Evolutionary conservation across 495 filamentous ascomycete genomes (phyloP).

Genomic region (Tetracladium setigerum): DNA sequence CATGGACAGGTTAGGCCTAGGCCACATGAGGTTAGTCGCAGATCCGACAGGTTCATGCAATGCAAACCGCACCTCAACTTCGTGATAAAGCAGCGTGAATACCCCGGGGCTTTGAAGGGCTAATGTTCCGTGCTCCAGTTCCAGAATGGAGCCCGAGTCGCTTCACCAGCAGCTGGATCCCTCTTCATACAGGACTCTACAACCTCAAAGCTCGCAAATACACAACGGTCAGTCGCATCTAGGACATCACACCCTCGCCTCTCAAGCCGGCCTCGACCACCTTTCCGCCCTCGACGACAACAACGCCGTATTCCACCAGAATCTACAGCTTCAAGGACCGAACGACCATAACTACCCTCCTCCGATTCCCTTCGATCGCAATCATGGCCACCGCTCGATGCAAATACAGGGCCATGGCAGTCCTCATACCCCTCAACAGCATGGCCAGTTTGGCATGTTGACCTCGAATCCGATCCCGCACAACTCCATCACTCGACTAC

Average conservation of each 20-base stretch:
- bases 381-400: slow-evolving; percentile 23
- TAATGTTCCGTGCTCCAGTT: slow-evolving; percentile 19
- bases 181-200: slow-evolving; percentile 14
- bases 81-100: slow-evolving; percentile 15
- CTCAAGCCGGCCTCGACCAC: slow-evolving; percentile 30
- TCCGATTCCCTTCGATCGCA: slow-evolving; percentile 28
- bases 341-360: slow-evolving; percentile 26
- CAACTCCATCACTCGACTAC: slow-evolving; percentile 25
- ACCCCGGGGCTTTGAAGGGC: slow-evolving; percentile 4
- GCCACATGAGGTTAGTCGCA: too few relatives aligned
- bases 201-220: slow-evolving; percentile 22
- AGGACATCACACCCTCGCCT: slow-evolving; percentile 24
- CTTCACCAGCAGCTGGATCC: slow-evolving; percentile 19
- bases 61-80: neutral
- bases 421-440: slow-evolving; percentile 29
- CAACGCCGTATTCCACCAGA: slow-evolving; percentile 28
- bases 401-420: slow-evolving; percentile 20
- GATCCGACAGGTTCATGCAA: too few relatives aligned
- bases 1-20: too few relatives aligned
- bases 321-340: slow-evolving; percentile 31
- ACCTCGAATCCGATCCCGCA: slow-evolving; percentile 30
- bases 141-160: slow-evolving; percentile 21
- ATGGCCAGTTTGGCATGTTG: slow-evolving; percentile 40
- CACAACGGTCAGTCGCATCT: slow-evolving; percentile 20
- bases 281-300: slow-evolving; percentile 27